Evolutionary conservation across 2,329 filamentous ascomycete genomes (phyloP), one percentile per base, ranked within the genome.

Genomic region (Paraphoma sp.): DNA sequence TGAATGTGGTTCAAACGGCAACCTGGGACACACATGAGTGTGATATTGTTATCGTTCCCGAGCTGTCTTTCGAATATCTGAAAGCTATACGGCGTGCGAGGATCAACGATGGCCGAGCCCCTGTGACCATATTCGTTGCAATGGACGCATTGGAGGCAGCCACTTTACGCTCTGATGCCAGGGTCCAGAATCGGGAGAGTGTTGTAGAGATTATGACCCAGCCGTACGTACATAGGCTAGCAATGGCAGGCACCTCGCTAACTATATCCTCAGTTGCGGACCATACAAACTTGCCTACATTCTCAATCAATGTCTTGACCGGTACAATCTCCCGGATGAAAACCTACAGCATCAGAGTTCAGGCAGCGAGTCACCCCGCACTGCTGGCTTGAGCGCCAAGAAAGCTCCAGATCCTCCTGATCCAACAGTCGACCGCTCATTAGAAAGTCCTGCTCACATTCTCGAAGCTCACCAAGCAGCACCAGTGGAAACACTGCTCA

Each of bases 171-270:
- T 68, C 68, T 1, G 73, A 76, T 48, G 70, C 60, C 9, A 70
- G 73, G 5, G 61, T 75, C 0, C 36, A 51, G 11, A 70, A 59
- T 36, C 67, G 64, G 31, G 66, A 74, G 46, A 69, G 66, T 8
- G 68, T 74, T 2, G 71, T 74, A 0, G 73, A 76, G 46, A 69
- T 76, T 4, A 66, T 74, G 28, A 71, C 71, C 3, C 74, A 76
- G 31, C 74, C 74, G 68, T 74, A 49, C 63, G 71, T 67, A 12
- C 3, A 16, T 3, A 11, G 6, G 8, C 17, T 44, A 6, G 23
- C 18, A 11, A 9, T 0, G 9, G 5, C 5, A 6, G 9, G 2
- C 31, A 7, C 12, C 14, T 36, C 8, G 16, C 55, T 63, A 6
- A 66, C 45, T 12, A 31, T 12, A 16, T 2, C 6, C 3, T 38